phyloP scores from a whole-genome alignment of 2,329 filamentous ascomycete genomes.

The Monosporascus sp. region DNA sequence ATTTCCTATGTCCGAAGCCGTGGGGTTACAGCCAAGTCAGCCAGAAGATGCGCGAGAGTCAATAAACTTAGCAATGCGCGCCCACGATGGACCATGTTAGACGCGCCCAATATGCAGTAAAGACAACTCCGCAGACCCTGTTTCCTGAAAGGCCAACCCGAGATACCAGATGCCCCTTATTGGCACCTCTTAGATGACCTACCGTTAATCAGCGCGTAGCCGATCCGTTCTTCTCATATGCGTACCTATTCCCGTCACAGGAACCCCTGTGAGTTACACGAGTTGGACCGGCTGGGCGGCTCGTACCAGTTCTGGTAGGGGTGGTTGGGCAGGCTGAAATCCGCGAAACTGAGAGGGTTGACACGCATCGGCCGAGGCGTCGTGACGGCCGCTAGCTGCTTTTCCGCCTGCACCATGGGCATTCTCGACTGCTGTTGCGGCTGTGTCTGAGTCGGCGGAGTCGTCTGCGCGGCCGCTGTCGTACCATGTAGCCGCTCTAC shows the following conservation, averaged over 20 bases:
- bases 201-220: too few species aligned
- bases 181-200: too few species aligned
- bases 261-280: constrained; percentile 20
- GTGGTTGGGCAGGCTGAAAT: constrained; percentile 73
- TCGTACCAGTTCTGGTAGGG: constrained; percentile 79
- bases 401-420: constrained; percentile 15
- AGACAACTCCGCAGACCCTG: too few species aligned
- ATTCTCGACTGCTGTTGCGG: constrained; percentile 14
- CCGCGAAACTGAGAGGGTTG: constrained; percentile 69
- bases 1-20: too few species aligned
- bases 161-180: too few species aligned
- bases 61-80: too few species aligned
- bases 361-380: constrained; percentile 34
- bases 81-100: too few species aligned
- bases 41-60: too few species aligned
- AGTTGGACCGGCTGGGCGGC: constrained; percentile 51
- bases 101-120: too few species aligned
- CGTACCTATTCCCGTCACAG: constrained; percentile 6
- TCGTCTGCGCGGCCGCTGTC: neutral
- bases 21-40: too few species aligned
- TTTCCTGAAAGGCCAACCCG: too few species aligned
- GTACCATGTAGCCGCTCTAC: neutral
- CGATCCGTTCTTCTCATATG: too few species aligned
- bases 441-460: neutral
- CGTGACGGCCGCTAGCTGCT: constrained; percentile 24